These are phyloP conservation scores for Colletotrichum sp. DNA, from an alignment of 2,329 filamentous ascomycete species.

Conservation along the genomic window DNA sequence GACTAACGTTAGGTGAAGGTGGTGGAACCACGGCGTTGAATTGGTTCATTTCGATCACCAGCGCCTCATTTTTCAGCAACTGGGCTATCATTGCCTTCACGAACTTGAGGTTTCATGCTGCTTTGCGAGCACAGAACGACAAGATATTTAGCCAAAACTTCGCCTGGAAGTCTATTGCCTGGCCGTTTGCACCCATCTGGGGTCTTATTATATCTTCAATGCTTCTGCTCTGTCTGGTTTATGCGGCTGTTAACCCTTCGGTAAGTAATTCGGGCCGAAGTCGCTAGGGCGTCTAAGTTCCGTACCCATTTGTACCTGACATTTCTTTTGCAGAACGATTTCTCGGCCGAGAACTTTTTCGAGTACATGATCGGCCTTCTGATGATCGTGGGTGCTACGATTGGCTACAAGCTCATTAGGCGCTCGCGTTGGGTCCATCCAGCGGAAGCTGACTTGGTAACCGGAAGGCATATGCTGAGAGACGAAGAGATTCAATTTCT, in stretches of 20 bases:
- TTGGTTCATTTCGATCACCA: not conserved
- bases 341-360: not conserved
- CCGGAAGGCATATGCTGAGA: not conserved
- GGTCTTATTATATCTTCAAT: not conserved
- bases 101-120: not conserved
- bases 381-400: not conserved
- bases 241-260: not conserved
- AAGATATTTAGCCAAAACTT: not conserved
- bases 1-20: not conserved
- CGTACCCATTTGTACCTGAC: not conserved
- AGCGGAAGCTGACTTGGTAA: not conserved
- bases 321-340: not conserved
- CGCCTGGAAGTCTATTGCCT: not conserved
- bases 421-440: not conserved
- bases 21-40: not conserved
- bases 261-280: not conserved
- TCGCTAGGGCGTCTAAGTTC: not conserved
- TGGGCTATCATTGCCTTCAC: not conserved
- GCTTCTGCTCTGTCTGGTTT: not conserved
- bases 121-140: not conserved
- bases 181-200: not conserved
- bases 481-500: not conserved
- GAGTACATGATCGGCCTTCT: not conserved
- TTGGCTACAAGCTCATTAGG: not conserved
- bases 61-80: not conserved